Percentiles rank a stretch among this genome's conserved stretches.
phyloP scores from a whole-genome alignment of 2,329 filamentous ascomycete species.

The Aspergillus persii region DNA sequence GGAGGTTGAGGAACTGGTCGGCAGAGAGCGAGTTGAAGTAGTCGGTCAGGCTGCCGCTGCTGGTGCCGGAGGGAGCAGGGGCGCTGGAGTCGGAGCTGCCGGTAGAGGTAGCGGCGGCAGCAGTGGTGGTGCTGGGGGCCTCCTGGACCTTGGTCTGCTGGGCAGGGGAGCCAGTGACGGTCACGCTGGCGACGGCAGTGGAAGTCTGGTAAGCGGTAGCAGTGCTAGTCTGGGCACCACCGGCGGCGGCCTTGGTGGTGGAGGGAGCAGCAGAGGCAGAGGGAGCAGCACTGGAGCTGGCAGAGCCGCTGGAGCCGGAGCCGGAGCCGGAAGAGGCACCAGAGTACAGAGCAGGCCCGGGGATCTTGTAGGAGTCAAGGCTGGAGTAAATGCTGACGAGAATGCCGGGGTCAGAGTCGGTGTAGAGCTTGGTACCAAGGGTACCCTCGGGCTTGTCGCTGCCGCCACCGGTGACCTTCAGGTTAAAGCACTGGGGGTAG shows the following conservation, averaged over 20 bases:
- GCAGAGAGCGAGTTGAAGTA: slow-evolving; percentile 34
- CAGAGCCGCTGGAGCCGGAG: slow-evolving; percentile 13
- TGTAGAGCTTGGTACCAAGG: slow-evolving; percentile 57
- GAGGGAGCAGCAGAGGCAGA: slow-evolving; percentile 12
- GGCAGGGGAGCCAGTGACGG: slow-evolving; percentile 22
- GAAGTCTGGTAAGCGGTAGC: slow-evolving; percentile 23
- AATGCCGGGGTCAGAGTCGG: slow-evolving; percentile 56
- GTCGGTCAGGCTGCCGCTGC: slow-evolving; percentile 20
- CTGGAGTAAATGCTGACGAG: slow-evolving; percentile 58
- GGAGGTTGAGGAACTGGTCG: slow-evolving; percentile 28
- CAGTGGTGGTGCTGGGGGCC: slow-evolving; percentile 7
- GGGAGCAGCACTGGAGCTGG: slow-evolving; percentile 10
- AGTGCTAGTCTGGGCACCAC: slow-evolving; percentile 20
- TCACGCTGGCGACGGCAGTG: slow-evolving; percentile 19
- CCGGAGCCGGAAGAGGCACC: slow-evolving; percentile 22
- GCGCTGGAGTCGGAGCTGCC: slow-evolving; percentile 12
- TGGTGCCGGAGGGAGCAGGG: slow-evolving; percentile 13
- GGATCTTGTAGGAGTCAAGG: slow-evolving; percentile 49
- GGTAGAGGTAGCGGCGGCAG: slow-evolving; percentile 10
- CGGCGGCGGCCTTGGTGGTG: slow-evolving; percentile 11
- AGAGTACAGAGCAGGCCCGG: slow-evolving; percentile 46
- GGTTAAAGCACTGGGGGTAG: slow-evolving; percentile 60
- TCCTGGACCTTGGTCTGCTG: slow-evolving; percentile 23
- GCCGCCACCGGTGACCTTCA: slow-evolving; percentile 58
- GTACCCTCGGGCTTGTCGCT: slow-evolving; percentile 48